A percentile compares a stretch with the other conserved stretches of the same genome.
Evolutionary conservation across 306 rosid genomes (phyloP).

Genomic region (Cyclanthera cordifolia): DNA sequence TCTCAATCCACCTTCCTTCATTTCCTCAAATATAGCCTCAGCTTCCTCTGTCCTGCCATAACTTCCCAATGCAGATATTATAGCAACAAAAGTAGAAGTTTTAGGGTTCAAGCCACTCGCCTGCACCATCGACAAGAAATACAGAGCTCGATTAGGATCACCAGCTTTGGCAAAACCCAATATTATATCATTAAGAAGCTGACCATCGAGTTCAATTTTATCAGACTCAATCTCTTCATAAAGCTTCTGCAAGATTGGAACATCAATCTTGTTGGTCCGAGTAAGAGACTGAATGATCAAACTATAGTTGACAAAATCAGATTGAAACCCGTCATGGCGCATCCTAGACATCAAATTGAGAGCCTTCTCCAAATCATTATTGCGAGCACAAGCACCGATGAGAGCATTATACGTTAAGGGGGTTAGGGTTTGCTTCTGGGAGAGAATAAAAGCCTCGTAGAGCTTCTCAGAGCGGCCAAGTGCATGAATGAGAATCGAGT

Average conservation of each 20-base stretch:
- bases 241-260: slow-evolving; percentile 65
- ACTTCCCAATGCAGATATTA: slow-evolving; percentile 61
- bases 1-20: slow-evolving; percentile 56
- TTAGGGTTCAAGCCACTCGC: slow-evolving; percentile 61
- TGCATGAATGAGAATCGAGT: slow-evolving; percentile 86
- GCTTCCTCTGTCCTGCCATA: slow-evolving; percentile 65
- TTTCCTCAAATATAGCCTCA: slow-evolving; percentile 80
- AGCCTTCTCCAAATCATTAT: slow-evolving; percentile 73
- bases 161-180: slow-evolving; percentile 75
- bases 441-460: slow-evolving; percentile 75
- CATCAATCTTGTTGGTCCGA: slow-evolving; percentile 52
- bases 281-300: slow-evolving; percentile 70
- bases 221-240: slow-evolving; percentile 57
- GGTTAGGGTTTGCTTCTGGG: slow-evolving; percentile 57
- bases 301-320: slow-evolving; percentile 72
- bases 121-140: slow-evolving; percentile 65
- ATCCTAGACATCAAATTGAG: slow-evolving; percentile 63
- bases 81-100: slow-evolving; percentile 47
- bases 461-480: slow-evolving; percentile 82
- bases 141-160: slow-evolving; percentile 52
- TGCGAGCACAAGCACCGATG: slow-evolving; percentile 82
- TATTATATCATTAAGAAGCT: slow-evolving; percentile 60
- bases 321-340: slow-evolving; percentile 72
- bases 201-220: slow-evolving; percentile 63
- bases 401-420: slow-evolving; percentile 80